These are phyloP conservation scores for Ceratocystis variospora DNA, from an alignment of 2,329 filamentous ascomycete genomes.

Conservation along the genomic window DNA sequence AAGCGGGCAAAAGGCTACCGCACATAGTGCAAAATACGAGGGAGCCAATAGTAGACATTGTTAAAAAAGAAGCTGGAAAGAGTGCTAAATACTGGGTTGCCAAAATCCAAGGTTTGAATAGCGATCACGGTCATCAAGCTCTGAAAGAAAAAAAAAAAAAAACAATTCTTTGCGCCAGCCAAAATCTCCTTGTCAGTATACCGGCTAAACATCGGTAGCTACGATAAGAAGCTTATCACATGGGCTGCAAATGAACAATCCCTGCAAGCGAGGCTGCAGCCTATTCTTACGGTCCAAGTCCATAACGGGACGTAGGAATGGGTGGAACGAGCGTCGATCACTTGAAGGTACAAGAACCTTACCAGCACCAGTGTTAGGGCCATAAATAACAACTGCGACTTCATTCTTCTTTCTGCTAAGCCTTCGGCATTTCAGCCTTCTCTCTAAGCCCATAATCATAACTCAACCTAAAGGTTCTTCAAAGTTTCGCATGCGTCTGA, in stretches of 20 bases:
- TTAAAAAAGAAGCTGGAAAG: slow-evolving; percentile 19
- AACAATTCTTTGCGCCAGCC: slow-evolving; percentile 9
- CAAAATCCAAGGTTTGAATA: too few relatives aligned
- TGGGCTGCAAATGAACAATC: not conserved
- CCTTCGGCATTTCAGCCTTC: slow-evolving; percentile 2
- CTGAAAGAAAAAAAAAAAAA: slow-evolving; percentile 2
- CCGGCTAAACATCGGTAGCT: slow-evolving; percentile 6
- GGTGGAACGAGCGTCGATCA: slow-evolving; percentile 7
- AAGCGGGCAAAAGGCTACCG: slow-evolving; percentile 74
- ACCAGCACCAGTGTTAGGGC: not conserved
- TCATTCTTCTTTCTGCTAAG: not conserved
- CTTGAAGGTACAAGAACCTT: not conserved
- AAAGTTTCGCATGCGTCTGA: not conserved
- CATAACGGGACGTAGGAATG: slow-evolving; percentile 1
- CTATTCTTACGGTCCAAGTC: not conserved
- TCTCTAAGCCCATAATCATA: not conserved
- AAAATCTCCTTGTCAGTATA: slow-evolving; percentile 11
- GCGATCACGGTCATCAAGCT: not conserved
- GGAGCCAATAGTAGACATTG: slow-evolving; percentile 80
- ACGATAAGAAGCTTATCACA: slow-evolving; percentile 17
- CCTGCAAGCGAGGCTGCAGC: slow-evolving; percentile 18
- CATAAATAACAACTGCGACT: not conserved
- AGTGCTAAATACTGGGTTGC: too few relatives aligned
- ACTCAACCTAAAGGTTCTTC: not conserved
- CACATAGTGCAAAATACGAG: slow-evolving; percentile 88